Conservation (phyloP, 192 early-diverging fungal species). For the Entophlyctis helioformis region DNA sequence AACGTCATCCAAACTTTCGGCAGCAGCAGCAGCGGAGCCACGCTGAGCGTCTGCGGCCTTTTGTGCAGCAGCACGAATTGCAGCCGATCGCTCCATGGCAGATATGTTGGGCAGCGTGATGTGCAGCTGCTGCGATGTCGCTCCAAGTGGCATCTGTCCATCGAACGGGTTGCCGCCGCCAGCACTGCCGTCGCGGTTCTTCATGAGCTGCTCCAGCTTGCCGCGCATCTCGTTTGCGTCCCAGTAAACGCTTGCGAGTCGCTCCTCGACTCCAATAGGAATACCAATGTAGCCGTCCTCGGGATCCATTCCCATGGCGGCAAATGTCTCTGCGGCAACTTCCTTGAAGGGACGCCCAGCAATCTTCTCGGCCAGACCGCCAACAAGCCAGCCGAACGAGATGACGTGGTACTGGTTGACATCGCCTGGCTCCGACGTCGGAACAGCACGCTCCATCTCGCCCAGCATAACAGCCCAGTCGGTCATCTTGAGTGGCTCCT, state of each 20-base stretch:
- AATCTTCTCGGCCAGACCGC: slow-evolving; percentile 16
- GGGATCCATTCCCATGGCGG: slow-evolving; percentile 6
- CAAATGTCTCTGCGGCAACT: slow-evolving; percentile 7
- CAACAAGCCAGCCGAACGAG: slow-evolving; percentile 17
- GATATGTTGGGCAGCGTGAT: background rate
- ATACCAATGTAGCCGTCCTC: slow-evolving; percentile 15
- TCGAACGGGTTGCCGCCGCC: background rate
- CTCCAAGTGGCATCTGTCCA: background rate
- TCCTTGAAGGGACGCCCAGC: slow-evolving; percentile 4
- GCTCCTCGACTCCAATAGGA: slow-evolving; percentile 7
- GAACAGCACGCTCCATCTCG: slow-evolving; percentile 10
- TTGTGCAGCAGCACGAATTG: background rate
- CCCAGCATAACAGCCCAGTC: slow-evolving; percentile 12
- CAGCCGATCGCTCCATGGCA: background rate
- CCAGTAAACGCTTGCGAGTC: slow-evolving; percentile 15
- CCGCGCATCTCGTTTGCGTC: too few species aligned
- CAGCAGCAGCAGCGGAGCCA: too few species aligned
- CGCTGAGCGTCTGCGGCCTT: too few species aligned
- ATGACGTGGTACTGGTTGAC: slow-evolving; percentile 7
- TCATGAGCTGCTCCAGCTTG: slow-evolving; percentile 6
- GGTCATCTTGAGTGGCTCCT: slow-evolving; percentile 1
- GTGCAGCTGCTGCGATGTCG: background rate
- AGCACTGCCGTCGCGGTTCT: background rate
- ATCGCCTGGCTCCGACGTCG: slow-evolving; percentile 2
- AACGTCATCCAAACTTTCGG: too few species aligned